phyloP scores from a whole-genome alignment of 805 yeast genomes.

The Kuraishia piskuri region DNA sequence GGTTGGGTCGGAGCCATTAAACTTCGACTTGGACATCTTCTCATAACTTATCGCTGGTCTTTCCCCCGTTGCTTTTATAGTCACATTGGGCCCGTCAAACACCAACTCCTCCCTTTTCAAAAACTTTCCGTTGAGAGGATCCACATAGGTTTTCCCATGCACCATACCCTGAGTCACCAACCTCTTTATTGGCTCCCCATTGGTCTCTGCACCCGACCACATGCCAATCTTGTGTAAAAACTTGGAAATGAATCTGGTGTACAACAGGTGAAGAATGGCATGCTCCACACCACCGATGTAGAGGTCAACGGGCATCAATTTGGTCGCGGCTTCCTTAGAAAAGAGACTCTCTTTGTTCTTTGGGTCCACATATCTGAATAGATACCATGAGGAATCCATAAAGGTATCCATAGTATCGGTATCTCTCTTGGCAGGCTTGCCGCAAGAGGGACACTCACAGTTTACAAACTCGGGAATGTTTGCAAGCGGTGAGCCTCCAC shows the following conservation, averaged over 20 bases:
- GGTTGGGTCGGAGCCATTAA: slow-evolving; percentile 88
- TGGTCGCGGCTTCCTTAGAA: slow-evolving; percentile 34
- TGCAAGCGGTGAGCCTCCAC: slow-evolving; percentile 62
- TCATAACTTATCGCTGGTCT: slow-evolving; percentile 57
- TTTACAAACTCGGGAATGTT: slow-evolving; percentile 60
- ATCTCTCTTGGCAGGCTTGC: slow-evolving; percentile 66
- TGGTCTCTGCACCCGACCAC: slow-evolving; percentile 52
- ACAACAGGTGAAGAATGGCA: slow-evolving; percentile 85
- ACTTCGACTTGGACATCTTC: slow-evolving; percentile 95
- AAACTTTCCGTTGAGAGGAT: slow-evolving; percentile 67
- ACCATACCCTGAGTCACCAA: slow-evolving; percentile 97
- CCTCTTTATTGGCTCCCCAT: slow-evolving; percentile 74
- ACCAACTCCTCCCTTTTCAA: slow-evolving; percentile 73
- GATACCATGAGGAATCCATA: slow-evolving; percentile 97
- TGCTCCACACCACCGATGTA: slow-evolving; percentile 96
- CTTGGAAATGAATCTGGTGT: slow-evolving; percentile 79
- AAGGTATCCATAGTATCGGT: slow-evolving; percentile 99
- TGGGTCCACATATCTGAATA: slow-evolving; percentile 75
- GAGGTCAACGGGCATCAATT: slow-evolving; percentile 73
- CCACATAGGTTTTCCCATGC: slow-evolving; percentile 75
- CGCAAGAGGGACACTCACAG: slow-evolving; percentile 77
- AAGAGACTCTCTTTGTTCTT: slow-evolving; percentile 52
- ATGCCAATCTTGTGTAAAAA: slow-evolving; percentile 58
- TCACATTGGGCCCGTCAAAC: slow-evolving; percentile 29
- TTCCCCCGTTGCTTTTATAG: slow-evolving; percentile 39